A percentile compares a stretch with the other conserved stretches of the same genome.
phyloP scores from a whole-genome alignment of 2,329 filamentous ascomycete genomes.

The Clarireedia monteithiana region DNA sequence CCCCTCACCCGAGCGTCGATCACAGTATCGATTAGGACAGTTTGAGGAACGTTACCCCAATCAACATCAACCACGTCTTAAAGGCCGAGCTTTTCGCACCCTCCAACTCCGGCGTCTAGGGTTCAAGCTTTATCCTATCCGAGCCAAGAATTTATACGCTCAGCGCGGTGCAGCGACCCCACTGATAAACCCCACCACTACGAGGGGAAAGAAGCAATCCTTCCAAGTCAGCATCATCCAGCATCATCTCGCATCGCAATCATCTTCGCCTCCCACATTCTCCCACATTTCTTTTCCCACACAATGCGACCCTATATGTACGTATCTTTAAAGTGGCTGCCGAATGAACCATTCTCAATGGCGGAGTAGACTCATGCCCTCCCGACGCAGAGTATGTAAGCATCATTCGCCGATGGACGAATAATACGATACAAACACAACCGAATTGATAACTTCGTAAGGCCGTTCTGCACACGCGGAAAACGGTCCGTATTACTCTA shows the following conservation, averaged over 20 bases:
- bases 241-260: not conserved
- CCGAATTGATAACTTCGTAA: not conserved
- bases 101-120: conserved; percentile 5
- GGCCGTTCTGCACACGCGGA: conserved; percentile 9
- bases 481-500: conserved; percentile 11
- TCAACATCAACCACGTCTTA: conserved; percentile 26
- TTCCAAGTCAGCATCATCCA: not conserved
- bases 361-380: conserved; percentile 1
- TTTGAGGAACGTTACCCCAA: conserved; percentile 23
- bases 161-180: conserved; percentile 6
- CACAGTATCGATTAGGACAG: not conserved
- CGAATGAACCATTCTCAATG: not conserved
- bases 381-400: conserved; percentile 3
- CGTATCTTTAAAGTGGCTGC: not conserved
- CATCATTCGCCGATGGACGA: not conserved
- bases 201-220: not conserved
- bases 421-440: not conserved
- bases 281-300: not conserved
- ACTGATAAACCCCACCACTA: conserved; percentile 1
- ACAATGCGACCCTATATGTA: not conserved
- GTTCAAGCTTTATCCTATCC: conserved; percentile 1
- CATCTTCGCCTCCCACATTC: not conserved
- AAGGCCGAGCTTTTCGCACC: conserved; percentile 9
- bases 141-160: conserved; percentile 11
- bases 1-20: conserved; percentile 9